Conservation (phyloP, 2,329 filamentous ascomycete genomes). For the Botrytis fragariae region DNA sequence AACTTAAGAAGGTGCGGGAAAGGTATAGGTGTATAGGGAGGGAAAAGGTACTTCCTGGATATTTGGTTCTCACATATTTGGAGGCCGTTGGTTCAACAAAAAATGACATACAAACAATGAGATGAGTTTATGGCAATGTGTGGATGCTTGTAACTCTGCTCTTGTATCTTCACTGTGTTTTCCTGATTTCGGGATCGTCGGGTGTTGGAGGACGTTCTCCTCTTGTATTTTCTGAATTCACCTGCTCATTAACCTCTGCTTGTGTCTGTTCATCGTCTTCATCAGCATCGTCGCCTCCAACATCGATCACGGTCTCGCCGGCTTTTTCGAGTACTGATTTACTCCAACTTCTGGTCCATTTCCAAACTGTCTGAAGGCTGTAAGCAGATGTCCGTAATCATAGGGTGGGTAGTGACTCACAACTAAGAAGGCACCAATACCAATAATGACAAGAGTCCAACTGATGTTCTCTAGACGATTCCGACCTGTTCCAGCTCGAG, state of each 20-base stretch:
- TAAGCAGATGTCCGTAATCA: neutral
- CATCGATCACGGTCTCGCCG: constrained; percentile 78
- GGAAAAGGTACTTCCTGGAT: neutral
- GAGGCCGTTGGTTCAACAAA: neutral
- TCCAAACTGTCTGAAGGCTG: constrained; percentile 67
- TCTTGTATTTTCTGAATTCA: neutral
- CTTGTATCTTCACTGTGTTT: constrained; percentile 21
- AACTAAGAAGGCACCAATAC: constrained; percentile 74
- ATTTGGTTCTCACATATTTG: neutral
- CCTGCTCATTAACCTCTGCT: neutral
- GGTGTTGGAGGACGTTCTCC: neutral
- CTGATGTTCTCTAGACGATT: constrained; percentile 77
- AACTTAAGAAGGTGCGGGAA: constrained; percentile 90
- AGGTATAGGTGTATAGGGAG: neutral
- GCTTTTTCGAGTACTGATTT: constrained; percentile 70
- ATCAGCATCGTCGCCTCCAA: constrained; percentile 60
- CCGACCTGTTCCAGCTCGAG: constrained; percentile 61
- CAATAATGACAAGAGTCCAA: constrained; percentile 75
- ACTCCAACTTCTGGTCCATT: constrained; percentile 72
- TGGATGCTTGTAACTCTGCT: neutral
- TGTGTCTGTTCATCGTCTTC: constrained; percentile 38
- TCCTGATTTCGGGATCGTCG: constrained; percentile 24
- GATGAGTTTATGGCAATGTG: neutral
- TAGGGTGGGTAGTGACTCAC: constrained; percentile 50
- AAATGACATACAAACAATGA: neutral